Evolutionary conservation across 2,329 filamentous ascomycete species (phyloP).

Genomic region (Apiospora arundinis): DNA sequence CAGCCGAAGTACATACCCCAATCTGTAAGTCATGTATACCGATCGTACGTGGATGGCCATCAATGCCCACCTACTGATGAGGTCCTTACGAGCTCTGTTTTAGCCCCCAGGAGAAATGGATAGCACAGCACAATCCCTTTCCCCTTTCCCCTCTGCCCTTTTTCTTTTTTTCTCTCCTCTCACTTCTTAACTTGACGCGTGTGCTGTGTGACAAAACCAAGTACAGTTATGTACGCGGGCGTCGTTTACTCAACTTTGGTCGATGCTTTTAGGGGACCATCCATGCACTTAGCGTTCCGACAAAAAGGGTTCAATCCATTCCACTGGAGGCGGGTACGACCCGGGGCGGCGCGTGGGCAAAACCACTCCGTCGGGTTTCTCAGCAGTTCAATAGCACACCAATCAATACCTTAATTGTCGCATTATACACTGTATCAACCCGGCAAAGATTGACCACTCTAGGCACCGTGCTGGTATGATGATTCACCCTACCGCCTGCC

Average conservation of each 20-base stretch:
- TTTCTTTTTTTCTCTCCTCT: neutral
- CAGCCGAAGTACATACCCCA: neutral
- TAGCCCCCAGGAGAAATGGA: neutral
- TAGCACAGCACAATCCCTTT: neutral
- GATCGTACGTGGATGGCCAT: neutral
- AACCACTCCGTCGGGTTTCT: conserved; percentile 19
- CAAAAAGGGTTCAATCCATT: neutral
- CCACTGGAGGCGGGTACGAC: conserved; percentile 20
- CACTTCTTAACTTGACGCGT: too few relatives aligned
- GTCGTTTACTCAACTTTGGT: too few relatives aligned
- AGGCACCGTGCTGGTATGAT: neutral
- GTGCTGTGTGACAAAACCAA: neutral
- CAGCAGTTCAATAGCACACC: neutral
- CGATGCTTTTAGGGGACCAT: neutral
- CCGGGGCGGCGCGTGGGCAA: conserved; percentile 23
- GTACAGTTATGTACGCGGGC: too few relatives aligned
- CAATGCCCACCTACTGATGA: neutral
- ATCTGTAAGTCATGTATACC: neutral
- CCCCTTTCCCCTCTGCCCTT: neutral
- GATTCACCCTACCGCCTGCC: neutral
- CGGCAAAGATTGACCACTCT: neutral
- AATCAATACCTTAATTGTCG: neutral
- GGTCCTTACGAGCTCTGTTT: neutral
- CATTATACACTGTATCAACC: neutral
- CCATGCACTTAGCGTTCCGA: neutral